phyloP scores from a whole-genome alignment of 2,329 filamentous ascomycete species.

The Monilinia aucupariae region DNA sequence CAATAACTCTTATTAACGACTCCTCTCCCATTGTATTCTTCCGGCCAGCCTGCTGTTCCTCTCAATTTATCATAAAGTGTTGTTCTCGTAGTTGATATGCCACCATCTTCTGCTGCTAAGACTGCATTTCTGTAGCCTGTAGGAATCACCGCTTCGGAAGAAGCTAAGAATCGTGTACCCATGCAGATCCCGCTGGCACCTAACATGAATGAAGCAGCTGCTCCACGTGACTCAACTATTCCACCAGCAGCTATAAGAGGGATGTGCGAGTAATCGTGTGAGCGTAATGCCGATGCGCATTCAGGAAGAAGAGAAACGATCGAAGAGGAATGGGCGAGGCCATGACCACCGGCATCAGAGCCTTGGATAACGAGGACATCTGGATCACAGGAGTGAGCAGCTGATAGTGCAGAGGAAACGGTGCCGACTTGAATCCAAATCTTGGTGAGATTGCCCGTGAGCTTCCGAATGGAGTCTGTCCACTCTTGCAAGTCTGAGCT shows the following conservation, averaged over 20 bases:
- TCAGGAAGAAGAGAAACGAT: conserved; percentile 38
- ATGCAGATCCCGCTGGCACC: conserved; percentile 42
- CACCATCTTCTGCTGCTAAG: conserved; percentile 44
- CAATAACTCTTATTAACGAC: conserved; percentile 50
- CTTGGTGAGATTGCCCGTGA: conserved; percentile 25
- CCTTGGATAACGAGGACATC: conserved; percentile 38
- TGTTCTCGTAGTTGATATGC: conserved; percentile 45
- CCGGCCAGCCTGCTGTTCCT: conserved; percentile 54
- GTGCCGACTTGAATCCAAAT: conserved; percentile 38
- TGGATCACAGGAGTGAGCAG: conserved; percentile 25
- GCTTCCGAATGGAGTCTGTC: conserved; percentile 30
- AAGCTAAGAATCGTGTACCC: conserved; percentile 47
- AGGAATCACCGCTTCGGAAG: conserved; percentile 42
- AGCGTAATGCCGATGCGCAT: conserved; percentile 31
- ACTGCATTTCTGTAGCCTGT: conserved; percentile 45
- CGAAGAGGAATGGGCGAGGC: conserved; percentile 31
- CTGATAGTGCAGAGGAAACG: conserved; percentile 30
- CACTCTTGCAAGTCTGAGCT: conserved; percentile 30
- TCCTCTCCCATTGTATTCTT: conserved; percentile 51
- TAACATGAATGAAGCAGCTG: conserved; percentile 35
- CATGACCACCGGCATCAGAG: conserved; percentile 38
- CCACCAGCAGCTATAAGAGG: conserved; percentile 37
- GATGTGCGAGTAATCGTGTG: conserved; percentile 26
- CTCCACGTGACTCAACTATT: conserved; percentile 36
- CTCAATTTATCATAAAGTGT: conserved; percentile 48